A percentile compares a stretch with the other conserved stretches of the same genome.
These are phyloP conservation scores for Fusarium hainanense DNA, from an alignment of 2,329 filamentous ascomycete genomes.

Conservation along the genomic window DNA sequence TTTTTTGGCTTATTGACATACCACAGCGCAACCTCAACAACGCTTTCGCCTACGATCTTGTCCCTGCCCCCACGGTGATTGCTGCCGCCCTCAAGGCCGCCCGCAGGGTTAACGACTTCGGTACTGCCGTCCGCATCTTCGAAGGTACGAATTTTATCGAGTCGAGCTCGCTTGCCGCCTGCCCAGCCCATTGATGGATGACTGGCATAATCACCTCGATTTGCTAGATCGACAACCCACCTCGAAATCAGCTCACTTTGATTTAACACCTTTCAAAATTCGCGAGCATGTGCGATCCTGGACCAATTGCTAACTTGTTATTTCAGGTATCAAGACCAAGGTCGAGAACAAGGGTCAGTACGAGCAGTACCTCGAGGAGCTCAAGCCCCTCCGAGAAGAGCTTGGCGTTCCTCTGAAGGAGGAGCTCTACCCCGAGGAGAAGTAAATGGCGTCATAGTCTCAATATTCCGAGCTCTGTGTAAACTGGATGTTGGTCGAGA, in stretches of 20 bases:
- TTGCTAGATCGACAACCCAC: constrained; percentile 15
- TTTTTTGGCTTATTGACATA: constrained; percentile 44
- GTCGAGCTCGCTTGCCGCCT: constrained; percentile 22
- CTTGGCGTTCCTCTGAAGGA: constrained; percentile 92
- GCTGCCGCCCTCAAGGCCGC: constrained; percentile 92
- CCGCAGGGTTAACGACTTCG: constrained; percentile 96
- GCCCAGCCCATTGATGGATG: constrained; percentile 26
- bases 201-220: constrained; percentile 8
- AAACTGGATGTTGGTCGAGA: constrained; percentile 53
- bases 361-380: constrained; percentile 93
- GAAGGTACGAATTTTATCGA: constrained; percentile 75
- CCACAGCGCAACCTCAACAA: constrained; percentile 92
- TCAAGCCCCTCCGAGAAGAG: constrained; percentile 92
- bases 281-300: constrained; percentile 3
- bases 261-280: background rate
- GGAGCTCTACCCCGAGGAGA: constrained; percentile 82
- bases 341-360: constrained; percentile 99
- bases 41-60: constrained; percentile 99
- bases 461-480: constrained; percentile 43
- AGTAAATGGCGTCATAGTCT: constrained; percentile 52
- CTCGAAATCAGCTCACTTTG: background rate
- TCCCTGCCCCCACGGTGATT: constrained; percentile 92
- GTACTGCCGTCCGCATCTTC: constrained; percentile 97
- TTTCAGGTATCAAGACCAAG: constrained; percentile 94
- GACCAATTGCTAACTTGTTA: constrained; percentile 32